Evolutionary conservation across 306 rosid genomes (phyloP).

Genomic region (Casuarina glauca): DNA sequence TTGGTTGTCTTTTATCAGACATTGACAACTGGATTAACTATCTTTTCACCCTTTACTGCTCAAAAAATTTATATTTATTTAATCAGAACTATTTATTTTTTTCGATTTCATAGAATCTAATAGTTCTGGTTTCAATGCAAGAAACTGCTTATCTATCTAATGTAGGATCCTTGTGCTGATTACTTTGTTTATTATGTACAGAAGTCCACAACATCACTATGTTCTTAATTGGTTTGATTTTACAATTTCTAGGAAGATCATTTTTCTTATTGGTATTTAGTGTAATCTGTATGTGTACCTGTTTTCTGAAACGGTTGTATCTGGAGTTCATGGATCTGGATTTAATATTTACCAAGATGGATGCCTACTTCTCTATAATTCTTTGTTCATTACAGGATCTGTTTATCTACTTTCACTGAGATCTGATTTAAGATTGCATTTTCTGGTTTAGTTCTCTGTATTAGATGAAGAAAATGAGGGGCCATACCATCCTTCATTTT

Average conservation of each 20-base stretch:
- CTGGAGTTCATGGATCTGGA: neutral
- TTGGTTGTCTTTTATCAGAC: too few species aligned
- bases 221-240: neutral
- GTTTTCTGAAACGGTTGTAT: neutral
- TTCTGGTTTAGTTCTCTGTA: neutral
- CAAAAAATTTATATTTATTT: too few species aligned
- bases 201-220: neutral
- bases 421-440: neutral
- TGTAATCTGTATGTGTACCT: neutral
- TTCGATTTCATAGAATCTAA: too few species aligned
- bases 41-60: too few species aligned
- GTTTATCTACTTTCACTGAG: neutral
- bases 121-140: neutral
- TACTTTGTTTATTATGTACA: neutral
- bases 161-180: neutral
- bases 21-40: too few species aligned
- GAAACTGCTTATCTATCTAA: neutral
- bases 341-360: too few species aligned
- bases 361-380: neutral
- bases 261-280: neutral
- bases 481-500: neutral
- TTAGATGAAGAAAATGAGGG: neutral
- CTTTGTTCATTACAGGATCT: neutral
- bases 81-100: too few species aligned
- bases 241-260: neutral